Base-by-base conservation (phyloP, 2,329 filamentous ascomycete species). In the Penicillium sp. region DNA sequence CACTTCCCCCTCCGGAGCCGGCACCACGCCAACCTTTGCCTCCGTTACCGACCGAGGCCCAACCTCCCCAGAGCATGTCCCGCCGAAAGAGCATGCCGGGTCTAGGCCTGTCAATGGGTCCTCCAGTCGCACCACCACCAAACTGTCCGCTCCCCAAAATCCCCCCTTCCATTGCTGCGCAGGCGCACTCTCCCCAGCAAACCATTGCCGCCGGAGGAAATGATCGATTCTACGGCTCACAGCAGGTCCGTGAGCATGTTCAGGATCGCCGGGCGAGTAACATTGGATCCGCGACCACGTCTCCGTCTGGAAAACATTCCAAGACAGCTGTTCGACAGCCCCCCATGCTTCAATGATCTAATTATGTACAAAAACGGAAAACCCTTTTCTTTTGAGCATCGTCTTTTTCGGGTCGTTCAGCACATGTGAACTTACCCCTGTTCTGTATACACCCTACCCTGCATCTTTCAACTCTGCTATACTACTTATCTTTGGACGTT, bases 31-130 rank as follows among this genome's bases (percentile, higher is more conserved):
- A 39, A 20, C 35, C 31, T 51, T 61, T 24, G 44, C 56, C 18
- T 60, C 61, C 13, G 35, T 38, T 57, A 8, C 16, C 52, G 2
- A 54, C 55, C 14, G 9, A 18, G 1, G 54, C 47, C 22, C 58
- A 58, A 30, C 28, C 18, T 18, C 31, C 41, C 16, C 50, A 48
- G 22, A 60, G 48, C 28, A 57, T 68, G 51, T 50, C 58, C 8
- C 65, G 64, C 20, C 68, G 68, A 11, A 70, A 70, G 48, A 69
- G 67, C 44, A 64, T 70, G 61, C 64, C 63, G 2, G 68, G 68
- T 1, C 51, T 70, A 14, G 48, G 68, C 1, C 51, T 70, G n/a
- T 48, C 56, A 9, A 54, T 64, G 27, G 68, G 67, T 0, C 68
- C 67, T 24, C 67, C 68, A 1, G 47, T 55, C 10, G 63, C 62